Base-by-base conservation (phyloP, 345 rosid species). In the Eucalyptus pauciflora region DNA sequence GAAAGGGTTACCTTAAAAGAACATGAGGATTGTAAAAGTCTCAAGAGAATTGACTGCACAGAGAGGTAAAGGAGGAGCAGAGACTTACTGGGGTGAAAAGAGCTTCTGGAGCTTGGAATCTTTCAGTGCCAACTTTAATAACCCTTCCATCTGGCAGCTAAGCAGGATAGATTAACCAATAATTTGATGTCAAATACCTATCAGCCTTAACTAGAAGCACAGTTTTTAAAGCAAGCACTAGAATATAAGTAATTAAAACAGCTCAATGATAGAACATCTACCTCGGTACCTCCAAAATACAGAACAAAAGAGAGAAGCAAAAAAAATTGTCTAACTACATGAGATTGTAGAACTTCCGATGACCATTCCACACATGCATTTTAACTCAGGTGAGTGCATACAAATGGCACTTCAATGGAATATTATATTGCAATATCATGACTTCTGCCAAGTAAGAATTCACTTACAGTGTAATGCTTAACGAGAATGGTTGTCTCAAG, bases 101-200 rank as follows among this genome's bases (percentile, higher is more conserved):
- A 56, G 99, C 99, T 93, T 98, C 99, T 67, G 99, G 98, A 87
- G 99, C 99, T 90, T 98, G 99, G 91, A 98, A 98, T 89, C 99
- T 92, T 94, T 98, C 99, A n/a, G 99, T 98, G 88, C 99, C 99
- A 88, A 97, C 98, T 95, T 98, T 97, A 90, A 98, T 95, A 87
- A 95, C 93, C 89, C 99, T 94, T 89, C 99, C 99, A 94, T 98
- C 99, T 90, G 99, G 99, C 88, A 98, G 96, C 99, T 98, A 95
- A 88, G 92, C 79, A 89, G 85, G 83, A 14, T 27, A 48, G 86
- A 41, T 80, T 13, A 7, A 33, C 60, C 69, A 81, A 88, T 54
- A 79, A 31, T 22, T 54, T 46, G 43, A 50, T 46, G 81, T 67
- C 51, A 64, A 60, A 58, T 16, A 13, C 14, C 49, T 2, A 58